phyloP scores from a whole-genome alignment of 1,284 basidiomycete species.

The Puccinia triticina region DNA sequence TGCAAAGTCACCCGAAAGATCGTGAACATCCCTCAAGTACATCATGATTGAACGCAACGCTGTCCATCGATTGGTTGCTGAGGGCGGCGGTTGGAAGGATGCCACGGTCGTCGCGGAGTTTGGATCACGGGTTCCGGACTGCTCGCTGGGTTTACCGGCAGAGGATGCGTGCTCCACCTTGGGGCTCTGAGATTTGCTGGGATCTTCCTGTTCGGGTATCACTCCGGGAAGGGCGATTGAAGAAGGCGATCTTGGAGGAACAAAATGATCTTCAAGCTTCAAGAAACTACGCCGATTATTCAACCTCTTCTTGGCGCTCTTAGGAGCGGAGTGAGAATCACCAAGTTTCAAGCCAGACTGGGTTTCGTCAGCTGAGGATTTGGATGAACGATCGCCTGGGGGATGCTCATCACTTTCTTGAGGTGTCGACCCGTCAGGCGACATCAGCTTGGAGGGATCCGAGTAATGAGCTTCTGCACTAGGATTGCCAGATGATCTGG shows the following conservation, averaged over 20 bases:
- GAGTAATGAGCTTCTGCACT: background rate
- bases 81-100: background rate
- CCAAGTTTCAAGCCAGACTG: background rate
- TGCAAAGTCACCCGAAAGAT: slow-evolving; percentile 42
- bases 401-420: slow-evolving; percentile 27
- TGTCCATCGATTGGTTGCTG: background rate
- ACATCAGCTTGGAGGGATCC: slow-evolving; percentile 18
- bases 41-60: slow-evolving; percentile 45
- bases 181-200: background rate
- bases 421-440: slow-evolving; percentile 6
- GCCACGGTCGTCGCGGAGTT: background rate
- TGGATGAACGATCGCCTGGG: slow-evolving; percentile 5
- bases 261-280: slow-evolving; percentile 30
- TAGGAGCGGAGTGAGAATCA: background rate
- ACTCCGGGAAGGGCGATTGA: background rate
- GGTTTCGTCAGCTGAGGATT: background rate
- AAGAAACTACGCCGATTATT: slow-evolving; percentile 43
- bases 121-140: background rate
- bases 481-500: background rate
- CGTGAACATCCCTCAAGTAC: slow-evolving; percentile 50
- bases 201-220: background rate
- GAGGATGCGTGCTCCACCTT: background rate
- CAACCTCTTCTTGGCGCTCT: background rate
- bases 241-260: slow-evolving; percentile 5
- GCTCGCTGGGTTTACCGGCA: background rate